A percentile compares a stretch with the other conserved stretches of the same genome.
Conservation (phyloP, 2,329 filamentous ascomycete species). For the Pseudogymnoascus sp. region DNA sequence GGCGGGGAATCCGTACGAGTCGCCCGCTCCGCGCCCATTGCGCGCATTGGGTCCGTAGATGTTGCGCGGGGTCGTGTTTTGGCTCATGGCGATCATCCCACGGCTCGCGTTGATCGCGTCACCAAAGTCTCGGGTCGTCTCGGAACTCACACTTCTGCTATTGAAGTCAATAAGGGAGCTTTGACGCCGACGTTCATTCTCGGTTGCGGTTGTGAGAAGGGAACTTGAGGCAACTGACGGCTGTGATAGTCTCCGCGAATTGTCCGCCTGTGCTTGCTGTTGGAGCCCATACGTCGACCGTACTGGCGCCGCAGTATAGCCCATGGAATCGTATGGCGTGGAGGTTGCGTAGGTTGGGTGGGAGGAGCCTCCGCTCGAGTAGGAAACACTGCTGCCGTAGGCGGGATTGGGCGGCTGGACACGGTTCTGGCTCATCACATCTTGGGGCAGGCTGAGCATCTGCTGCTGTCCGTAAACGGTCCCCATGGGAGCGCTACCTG, state of each 20-base stretch:
- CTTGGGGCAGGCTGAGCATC: constrained; percentile 65
- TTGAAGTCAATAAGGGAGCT: constrained; percentile 56
- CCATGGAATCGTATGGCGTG: constrained; percentile 66
- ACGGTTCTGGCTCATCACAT: constrained; percentile 63
- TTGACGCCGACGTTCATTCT: constrained; percentile 38
- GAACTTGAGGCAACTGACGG: constrained; percentile 60
- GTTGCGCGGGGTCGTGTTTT: constrained; percentile 86
- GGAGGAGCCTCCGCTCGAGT: constrained; percentile 56
- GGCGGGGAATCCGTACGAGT: constrained; percentile 87
- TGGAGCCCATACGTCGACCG: constrained; percentile 48
- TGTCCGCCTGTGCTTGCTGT: constrained; percentile 44
- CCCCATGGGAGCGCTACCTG: constrained; percentile 57
- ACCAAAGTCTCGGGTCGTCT: constrained; percentile 59
- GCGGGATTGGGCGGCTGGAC: constrained; percentile 51
- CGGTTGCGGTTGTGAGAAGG: constrained; percentile 31
- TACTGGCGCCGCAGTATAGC: constrained; percentile 60
- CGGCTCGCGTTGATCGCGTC: constrained; percentile 89
- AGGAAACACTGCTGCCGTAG: constrained; percentile 57
- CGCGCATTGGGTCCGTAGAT: constrained; percentile 65
- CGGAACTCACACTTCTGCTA: constrained; percentile 51
- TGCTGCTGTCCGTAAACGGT: constrained; percentile 51
- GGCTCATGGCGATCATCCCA: constrained; percentile 91
- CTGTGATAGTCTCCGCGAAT: constrained; percentile 66
- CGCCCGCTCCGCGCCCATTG: constrained; percentile 59
- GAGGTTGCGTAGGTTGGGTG: constrained; percentile 31